These are phyloP conservation scores for Debaryomycetaceae sp. DNA, from an alignment of 1,139 yeast species.

Conservation along the genomic window DNA sequence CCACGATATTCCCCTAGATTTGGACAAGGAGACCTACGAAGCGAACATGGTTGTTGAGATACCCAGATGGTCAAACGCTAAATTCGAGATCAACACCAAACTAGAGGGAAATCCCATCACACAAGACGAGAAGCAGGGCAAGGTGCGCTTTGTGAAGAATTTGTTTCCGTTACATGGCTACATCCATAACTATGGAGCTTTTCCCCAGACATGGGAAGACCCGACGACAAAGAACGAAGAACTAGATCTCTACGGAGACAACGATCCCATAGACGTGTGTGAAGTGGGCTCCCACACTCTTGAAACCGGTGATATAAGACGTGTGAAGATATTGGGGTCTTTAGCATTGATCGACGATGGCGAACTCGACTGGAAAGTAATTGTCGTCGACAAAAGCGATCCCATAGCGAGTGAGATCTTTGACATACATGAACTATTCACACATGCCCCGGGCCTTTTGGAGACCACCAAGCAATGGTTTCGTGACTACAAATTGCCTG, in stretches of 20 bases:
- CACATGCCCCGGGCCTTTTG: slow-evolving; percentile 74
- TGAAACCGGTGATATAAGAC: slow-evolving; percentile 71
- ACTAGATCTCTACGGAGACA: slow-evolving; percentile 75
- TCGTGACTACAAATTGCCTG: slow-evolving; percentile 85
- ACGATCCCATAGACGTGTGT: slow-evolving; percentile 88
- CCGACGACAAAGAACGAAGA: slow-evolving; percentile 63
- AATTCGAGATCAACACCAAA: slow-evolving; percentile 75
- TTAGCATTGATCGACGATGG: slow-evolving; percentile 90
- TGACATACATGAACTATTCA: slow-evolving; percentile 74
- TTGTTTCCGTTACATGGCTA: slow-evolving; percentile 90
- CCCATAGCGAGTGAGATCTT: slow-evolving; percentile 69
- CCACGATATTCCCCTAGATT: slow-evolving; percentile 72
- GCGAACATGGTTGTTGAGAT: slow-evolving; percentile 87
- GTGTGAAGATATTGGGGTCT: slow-evolving; percentile 81
- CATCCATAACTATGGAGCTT: slow-evolving; percentile 95
- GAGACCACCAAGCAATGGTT: slow-evolving; percentile 89
- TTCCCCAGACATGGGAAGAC: slow-evolving; percentile 98
- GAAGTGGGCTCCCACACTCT: slow-evolving; percentile 78
- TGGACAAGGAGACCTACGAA: slow-evolving; percentile 60
- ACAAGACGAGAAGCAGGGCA: slow-evolving; percentile 83
- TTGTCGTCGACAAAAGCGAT: slow-evolving; percentile 72
- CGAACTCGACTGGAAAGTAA: slow-evolving; percentile 90
- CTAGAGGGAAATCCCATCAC: slow-evolving; percentile 71
- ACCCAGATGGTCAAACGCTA: slow-evolving; percentile 90
- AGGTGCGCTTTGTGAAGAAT: slow-evolving; percentile 79